phyloP scores from a whole-genome alignment of 2,329 filamentous ascomycete species.

The Ilyonectria destructans region DNA sequence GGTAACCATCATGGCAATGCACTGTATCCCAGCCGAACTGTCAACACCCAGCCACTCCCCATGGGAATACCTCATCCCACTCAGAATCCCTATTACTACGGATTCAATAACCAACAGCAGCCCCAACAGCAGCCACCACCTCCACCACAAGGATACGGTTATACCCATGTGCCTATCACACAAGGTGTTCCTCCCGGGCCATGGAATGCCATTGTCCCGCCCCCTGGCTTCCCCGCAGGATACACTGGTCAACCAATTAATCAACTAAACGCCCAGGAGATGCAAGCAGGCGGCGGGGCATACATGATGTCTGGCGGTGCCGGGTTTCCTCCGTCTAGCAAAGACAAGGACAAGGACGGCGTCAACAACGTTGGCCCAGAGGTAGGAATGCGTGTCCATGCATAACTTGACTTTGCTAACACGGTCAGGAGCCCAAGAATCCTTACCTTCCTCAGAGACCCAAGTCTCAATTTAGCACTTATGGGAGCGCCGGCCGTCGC shows the following conservation, averaged over 20 bases:
- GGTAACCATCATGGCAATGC: slow-evolving; percentile 64
- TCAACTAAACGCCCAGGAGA: slow-evolving; percentile 16
- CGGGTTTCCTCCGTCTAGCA: slow-evolving; percentile 33
- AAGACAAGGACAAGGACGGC: slow-evolving; percentile 44
- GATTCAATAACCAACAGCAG: slow-evolving; percentile 52
- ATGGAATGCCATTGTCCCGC: slow-evolving; percentile 44
- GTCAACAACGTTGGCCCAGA: slow-evolving; percentile 52
- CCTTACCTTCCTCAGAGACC: slow-evolving; percentile 47
- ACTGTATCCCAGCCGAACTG: slow-evolving; percentile 62
- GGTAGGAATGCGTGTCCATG: slow-evolving; percentile 31
- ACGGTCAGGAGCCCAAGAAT: slow-evolving; percentile 40
- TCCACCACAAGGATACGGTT: slow-evolving; percentile 42
- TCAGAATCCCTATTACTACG: slow-evolving; percentile 62
- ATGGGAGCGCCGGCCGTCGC: slow-evolving; percentile 32
- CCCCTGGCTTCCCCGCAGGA: slow-evolving; percentile 38
- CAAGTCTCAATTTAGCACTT: slow-evolving; percentile 39
- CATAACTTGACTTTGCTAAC: slow-evolving; percentile 28
- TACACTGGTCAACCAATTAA: slow-evolving; percentile 24
- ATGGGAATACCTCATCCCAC: slow-evolving; percentile 62
- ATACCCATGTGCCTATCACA: slow-evolving; percentile 49
- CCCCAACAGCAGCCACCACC: slow-evolving; percentile 40
- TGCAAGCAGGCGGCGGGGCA: slow-evolving; percentile 22
- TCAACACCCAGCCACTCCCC: slow-evolving; percentile 54
- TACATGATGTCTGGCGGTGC: slow-evolving; percentile 28
- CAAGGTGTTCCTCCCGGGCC: slow-evolving; percentile 48